Percentiles rank a stretch among this genome's conserved stretches.
Evolutionary conservation across 1,139 yeast genomes (phyloP).

Genomic region (Nakaseomyces uthaithaninus): DNA sequence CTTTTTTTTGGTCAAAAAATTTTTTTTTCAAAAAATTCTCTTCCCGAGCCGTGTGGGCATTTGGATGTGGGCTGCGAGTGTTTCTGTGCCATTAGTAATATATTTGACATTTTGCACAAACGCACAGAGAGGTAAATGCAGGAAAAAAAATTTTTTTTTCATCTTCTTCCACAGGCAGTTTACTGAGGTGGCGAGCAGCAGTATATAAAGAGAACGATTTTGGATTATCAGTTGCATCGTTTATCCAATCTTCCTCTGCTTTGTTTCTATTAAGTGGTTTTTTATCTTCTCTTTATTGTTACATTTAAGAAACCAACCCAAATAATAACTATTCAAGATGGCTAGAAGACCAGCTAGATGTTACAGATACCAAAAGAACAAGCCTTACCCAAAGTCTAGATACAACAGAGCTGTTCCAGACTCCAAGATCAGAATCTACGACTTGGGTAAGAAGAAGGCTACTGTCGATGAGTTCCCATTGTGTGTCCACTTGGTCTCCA

Average conservation of each 20-base stretch:
- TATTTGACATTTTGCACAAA: too few relatives aligned
- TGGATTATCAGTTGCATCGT: background rate
- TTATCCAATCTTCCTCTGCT: background rate
- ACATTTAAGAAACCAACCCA: background rate
- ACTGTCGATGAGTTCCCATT: conserved; percentile 98
- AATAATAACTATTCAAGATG: conserved; percentile 50
- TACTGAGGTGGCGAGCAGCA: background rate
- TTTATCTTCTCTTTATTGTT: background rate
- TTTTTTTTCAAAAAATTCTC: background rate
- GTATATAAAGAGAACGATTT: background rate
- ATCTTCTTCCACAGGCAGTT: background rate
- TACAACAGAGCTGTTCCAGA: conserved; percentile 99
- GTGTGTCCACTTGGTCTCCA: conserved; percentile 97
- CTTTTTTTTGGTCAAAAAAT: conserved; percentile 1
- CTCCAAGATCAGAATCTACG: conserved; percentile 98
- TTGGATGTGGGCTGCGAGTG: too few relatives aligned
- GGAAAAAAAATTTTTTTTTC: conserved; percentile 1
- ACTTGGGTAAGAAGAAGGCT: conserved; percentile 99
- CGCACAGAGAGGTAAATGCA: too few relatives aligned
- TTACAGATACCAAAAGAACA: conserved; percentile 99
- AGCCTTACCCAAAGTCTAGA: conserved; percentile 99
- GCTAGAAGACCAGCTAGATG: conserved; percentile 99
- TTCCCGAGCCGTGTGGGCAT: too few relatives aligned
- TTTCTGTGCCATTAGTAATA: too few relatives aligned
- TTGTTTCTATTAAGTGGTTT: background rate